Conservation (phyloP, 2,329 filamentous ascomycete species). For the Pseudocercospora musae region DNA sequence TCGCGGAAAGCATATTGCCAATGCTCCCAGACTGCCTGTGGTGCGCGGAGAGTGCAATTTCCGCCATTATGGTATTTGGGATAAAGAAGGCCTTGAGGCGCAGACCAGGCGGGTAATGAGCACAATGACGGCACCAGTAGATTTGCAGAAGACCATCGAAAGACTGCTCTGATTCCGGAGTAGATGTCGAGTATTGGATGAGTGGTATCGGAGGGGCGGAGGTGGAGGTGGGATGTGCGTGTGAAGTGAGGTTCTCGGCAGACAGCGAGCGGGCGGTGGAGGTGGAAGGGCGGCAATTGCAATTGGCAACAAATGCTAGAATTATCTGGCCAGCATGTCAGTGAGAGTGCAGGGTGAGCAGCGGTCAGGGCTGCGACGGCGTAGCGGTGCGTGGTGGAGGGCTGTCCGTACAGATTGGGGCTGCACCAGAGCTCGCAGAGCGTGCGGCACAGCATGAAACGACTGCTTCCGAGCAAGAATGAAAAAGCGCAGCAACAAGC, state of each 20-base stretch:
- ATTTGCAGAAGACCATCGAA: not conserved
- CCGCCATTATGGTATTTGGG: constrained; percentile 25
- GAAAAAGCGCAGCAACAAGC: constrained; percentile 14
- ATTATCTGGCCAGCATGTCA: constrained; percentile 8
- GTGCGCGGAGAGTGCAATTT: constrained; percentile 28
- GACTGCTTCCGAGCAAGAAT: constrained; percentile 16
- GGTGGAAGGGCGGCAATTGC: constrained; percentile 2
- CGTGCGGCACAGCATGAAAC: constrained; percentile 20
- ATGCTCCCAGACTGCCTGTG: constrained; percentile 28
- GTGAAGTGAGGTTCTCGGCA: not conserved
- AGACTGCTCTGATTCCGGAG: not conserved
- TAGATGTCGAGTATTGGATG: not conserved
- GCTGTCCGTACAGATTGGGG: constrained; percentile 19
- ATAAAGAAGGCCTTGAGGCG: constrained; percentile 6
- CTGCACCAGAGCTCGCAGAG: constrained; percentile 22
- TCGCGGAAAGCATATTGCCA: constrained; percentile 40
- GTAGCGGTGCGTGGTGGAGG: constrained; percentile 2
- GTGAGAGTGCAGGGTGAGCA: constrained; percentile 8
- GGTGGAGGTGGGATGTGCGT: not conserved
- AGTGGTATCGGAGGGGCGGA: not conserved
- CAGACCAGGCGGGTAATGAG: not conserved
- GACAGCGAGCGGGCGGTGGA: constrained; percentile 1
- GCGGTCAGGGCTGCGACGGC: constrained; percentile 5
- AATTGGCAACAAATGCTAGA: constrained; percentile 7
- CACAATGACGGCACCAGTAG: not conserved